phyloP scores from a whole-genome alignment of 2,329 filamentous ascomycete species.

The Sporothrix humicola region DNA sequence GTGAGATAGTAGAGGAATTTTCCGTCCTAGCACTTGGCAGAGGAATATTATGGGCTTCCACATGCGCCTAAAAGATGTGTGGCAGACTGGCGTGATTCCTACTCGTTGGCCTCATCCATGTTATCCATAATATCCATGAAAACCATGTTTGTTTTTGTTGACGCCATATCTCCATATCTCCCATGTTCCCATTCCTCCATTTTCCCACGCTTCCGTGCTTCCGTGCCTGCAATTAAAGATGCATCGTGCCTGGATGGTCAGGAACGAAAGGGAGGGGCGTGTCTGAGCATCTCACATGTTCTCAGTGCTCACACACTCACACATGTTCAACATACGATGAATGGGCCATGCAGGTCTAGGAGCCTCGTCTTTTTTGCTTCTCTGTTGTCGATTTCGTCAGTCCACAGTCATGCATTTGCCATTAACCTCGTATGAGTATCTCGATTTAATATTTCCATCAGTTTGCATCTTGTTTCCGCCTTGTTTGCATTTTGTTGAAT shows the following conservation, averaged over 20 bases:
- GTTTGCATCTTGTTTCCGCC: background rate
- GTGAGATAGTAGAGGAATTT: background rate
- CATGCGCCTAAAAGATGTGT: too few relatives aligned
- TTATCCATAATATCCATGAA: too few relatives aligned
- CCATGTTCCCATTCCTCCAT: background rate
- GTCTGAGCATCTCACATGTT: background rate
- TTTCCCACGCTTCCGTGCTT: background rate
- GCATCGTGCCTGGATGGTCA: background rate
- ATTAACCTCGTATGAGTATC: background rate
- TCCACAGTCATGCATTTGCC: background rate
- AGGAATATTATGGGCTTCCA: too few relatives aligned
- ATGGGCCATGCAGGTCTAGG: conserved; percentile 4
- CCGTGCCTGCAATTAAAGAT: background rate
- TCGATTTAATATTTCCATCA: too few relatives aligned
- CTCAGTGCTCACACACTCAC: too few relatives aligned
- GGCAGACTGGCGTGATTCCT: too few relatives aligned
- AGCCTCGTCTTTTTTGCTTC: background rate
- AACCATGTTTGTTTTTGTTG: too few relatives aligned
- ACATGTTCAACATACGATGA: too few relatives aligned
- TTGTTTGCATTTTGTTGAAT: background rate
- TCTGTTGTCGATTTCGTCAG: background rate
- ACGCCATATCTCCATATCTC: background rate
- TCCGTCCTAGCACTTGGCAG: too few relatives aligned
- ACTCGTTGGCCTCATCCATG: too few relatives aligned
- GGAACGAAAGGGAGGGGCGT: background rate